Evolutionary conservation across 2,329 filamentous ascomycete species (phyloP), one percentile per base, ranked within the genome.

Genomic region (Diaporthe vaccinii): DNA sequence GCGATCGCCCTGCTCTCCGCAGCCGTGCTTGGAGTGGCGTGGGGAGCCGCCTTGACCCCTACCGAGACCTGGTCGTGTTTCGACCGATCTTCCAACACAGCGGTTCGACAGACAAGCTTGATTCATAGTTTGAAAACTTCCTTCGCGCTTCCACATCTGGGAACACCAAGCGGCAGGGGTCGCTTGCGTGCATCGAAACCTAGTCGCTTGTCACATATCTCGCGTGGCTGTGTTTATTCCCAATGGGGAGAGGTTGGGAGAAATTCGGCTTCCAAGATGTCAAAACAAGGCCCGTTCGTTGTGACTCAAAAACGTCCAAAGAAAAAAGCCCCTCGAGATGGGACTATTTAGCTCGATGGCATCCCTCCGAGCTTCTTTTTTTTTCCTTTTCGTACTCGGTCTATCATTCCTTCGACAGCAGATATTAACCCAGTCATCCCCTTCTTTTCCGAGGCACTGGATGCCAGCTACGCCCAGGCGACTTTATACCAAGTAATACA

Each of bases 61-160:
- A 57, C 39, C 73, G 59, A 68, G 69, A 49, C 71, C 61, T 36
- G 44, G 51, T 53, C 53, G 28, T 25, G 74, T 75, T 75, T 75
- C 74, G 67, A 75, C 74, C 61, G 59, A 75, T 75, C 74, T 75
- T 75, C 74, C 74, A 71, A 73, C 69, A 59, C 69, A 25, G 49
- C 53, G 4, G 57, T 53, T 68, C 46, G 67, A 44, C 73, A 72
- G 58, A 71, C 73, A 74, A 53, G 51, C 28, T 61, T 71, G 44
- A 61, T 36, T 36, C 41, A 59, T 46, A 55, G 31, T 51, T 70
- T 49, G 31, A 44, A 59, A 70, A 71, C 34, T 34, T 51, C 31
- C 31, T 4, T 28, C n/a, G 31, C 22, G 39, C 51, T 46, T 41
- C 39, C 62, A 69, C 46, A 55, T 55, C 65, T 31, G 65, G 65